Evolutionary conservation across 306 rosid genomes (phyloP).

Genomic region (Fragaria iinumae): DNA sequence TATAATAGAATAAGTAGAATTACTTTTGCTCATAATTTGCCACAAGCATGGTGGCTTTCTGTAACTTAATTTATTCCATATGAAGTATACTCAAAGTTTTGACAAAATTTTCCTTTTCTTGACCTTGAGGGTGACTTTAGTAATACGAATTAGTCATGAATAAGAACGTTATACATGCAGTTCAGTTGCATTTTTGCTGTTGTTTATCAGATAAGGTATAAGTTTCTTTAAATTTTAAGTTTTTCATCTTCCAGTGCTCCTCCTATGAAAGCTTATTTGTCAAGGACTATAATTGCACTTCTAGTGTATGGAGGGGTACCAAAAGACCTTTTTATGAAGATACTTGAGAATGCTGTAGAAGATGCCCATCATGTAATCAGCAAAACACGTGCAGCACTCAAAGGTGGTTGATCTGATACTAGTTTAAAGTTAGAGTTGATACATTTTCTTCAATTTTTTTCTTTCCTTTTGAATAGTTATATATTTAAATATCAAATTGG

Average conservation of each 20-base stretch:
- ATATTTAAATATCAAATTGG: neutral
- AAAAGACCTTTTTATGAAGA: slow-evolving; percentile 51
- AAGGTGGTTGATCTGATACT: slow-evolving; percentile 38
- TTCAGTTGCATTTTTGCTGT: neutral
- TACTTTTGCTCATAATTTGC: neutral
- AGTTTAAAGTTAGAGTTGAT: neutral
- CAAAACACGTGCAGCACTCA: slow-evolving; percentile 58
- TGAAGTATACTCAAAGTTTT: neutral
- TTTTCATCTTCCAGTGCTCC: slow-evolving; percentile 47
- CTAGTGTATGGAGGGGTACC: slow-evolving; percentile 83
- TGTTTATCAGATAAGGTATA: neutral
- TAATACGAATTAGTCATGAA: neutral
- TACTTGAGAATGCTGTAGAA: slow-evolving; percentile 42
- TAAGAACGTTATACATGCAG: neutral
- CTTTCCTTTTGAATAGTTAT: neutral
- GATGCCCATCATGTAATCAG: slow-evolving; percentile 39
- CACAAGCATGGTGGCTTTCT: neutral
- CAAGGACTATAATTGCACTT: slow-evolving; percentile 57
- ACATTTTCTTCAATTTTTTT: neutral
- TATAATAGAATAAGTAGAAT: neutral
- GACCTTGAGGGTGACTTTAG: neutral
- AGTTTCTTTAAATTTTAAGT: neutral
- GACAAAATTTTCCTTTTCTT: neutral
- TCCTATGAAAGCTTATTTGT: slow-evolving; percentile 49
- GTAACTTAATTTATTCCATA: neutral